These are phyloP conservation scores for Colletotrichum sp. DNA, from an alignment of 2,329 filamentous ascomycete species.

Conservation along the genomic window DNA sequence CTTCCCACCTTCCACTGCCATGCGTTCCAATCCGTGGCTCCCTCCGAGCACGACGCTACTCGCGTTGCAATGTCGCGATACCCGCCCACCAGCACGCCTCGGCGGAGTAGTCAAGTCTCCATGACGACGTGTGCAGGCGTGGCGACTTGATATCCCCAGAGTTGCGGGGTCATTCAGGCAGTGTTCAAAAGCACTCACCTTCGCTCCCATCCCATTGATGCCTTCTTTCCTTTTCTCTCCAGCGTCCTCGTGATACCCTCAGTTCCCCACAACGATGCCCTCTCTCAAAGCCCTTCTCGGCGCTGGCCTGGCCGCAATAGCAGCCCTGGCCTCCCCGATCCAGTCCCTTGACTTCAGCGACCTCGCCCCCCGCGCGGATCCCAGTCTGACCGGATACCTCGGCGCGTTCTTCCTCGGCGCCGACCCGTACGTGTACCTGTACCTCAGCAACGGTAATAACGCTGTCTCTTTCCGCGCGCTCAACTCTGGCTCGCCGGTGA, in stretches of 20 bases:
- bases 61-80: background rate
- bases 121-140: background rate
- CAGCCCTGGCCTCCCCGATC: conserved; percentile 2
- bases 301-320: conserved; percentile 1
- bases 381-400: conserved; percentile 54
- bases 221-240: background rate
- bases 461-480: conserved; percentile 52
- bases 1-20: background rate
- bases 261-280: background rate
- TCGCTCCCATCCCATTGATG: background rate
- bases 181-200: background rate
- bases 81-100: background rate
- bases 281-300: background rate
- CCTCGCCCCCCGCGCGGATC: conserved; percentile 34
- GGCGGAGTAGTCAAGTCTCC: background rate
- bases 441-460: conserved; percentile 58
- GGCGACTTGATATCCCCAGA: background rate
- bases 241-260: background rate
- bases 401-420: conserved; percentile 60
- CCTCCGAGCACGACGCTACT: background rate
- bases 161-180: background rate
- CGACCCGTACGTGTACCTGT: conserved; percentile 58
- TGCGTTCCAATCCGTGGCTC: background rate
- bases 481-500: conserved; percentile 52
- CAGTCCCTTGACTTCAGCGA: conserved; percentile 28